A percentile compares a stretch with the other conserved stretches of the same genome.
phyloP scores from a whole-genome alignment of 2,329 filamentous ascomycete genomes.

The Graphiopsis chlorocephala region DNA sequence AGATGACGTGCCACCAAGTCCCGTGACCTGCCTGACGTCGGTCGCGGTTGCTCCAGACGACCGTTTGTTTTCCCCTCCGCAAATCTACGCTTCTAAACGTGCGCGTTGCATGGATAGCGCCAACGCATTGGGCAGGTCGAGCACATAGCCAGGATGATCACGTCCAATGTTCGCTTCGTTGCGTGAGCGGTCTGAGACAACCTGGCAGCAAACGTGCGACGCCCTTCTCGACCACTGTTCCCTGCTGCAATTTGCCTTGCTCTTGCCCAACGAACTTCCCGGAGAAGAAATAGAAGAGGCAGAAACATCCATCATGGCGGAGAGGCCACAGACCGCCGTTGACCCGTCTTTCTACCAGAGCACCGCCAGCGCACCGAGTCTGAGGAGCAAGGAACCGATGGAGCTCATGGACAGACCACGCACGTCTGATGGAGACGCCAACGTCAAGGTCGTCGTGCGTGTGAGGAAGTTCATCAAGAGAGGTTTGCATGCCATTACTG shows the following conservation, averaged over 20 bases:
- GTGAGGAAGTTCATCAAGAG: slow-evolving; percentile 48
- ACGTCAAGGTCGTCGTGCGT: slow-evolving; percentile 52
- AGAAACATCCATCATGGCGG: slow-evolving; percentile 11
- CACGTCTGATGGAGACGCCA: slow-evolving; percentile 42
- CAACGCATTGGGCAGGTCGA: slow-evolving; percentile 10
- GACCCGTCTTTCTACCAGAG: slow-evolving; percentile 25
- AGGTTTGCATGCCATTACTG: slow-evolving; percentile 34
- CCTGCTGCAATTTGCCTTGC: neutral
- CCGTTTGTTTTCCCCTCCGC: neutral
- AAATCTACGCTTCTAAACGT: neutral
- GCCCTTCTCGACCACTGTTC: slow-evolving; percentile 19
- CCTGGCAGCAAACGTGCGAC: slow-evolving; percentile 20
- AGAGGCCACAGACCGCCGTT: slow-evolving; percentile 11
- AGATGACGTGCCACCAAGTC: neutral
- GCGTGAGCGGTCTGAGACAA: slow-evolving; percentile 20
- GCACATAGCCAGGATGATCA: slow-evolving; percentile 13
- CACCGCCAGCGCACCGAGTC: slow-evolving; percentile 44
- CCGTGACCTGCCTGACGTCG: neutral
- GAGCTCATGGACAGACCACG: slow-evolving; percentile 31
- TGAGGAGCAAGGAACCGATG: slow-evolving; percentile 42
- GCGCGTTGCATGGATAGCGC: slow-evolving; percentile 13
- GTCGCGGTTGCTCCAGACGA: neutral
- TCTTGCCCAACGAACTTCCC: neutral
- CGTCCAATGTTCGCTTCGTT: slow-evolving; percentile 23
- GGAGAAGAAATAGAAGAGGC: neutral